Conservation (phyloP, 805 yeast genomes). For the Wickerhamomyces mucosus region DNA sequence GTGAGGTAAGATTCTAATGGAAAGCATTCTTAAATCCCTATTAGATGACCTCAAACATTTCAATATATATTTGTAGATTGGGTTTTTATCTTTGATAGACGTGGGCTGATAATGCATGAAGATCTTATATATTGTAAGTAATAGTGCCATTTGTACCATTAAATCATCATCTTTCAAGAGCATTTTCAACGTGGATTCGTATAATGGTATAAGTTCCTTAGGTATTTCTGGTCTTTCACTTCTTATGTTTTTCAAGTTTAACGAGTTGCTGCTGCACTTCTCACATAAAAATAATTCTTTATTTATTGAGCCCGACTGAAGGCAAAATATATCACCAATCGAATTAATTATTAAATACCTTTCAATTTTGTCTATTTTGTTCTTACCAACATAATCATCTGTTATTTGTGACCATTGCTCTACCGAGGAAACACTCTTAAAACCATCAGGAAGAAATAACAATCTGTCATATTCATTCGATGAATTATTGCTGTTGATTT, state of each 20-base stretch:
- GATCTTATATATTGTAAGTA: conserved; percentile 37
- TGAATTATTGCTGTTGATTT: no score
- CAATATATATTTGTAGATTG: conserved; percentile 32
- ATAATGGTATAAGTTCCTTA: conserved; percentile 1
- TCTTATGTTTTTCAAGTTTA: conserved; percentile 11
- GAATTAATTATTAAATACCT: conserved; percentile 23
- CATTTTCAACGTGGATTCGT: not conserved
- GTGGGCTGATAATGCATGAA: conserved; percentile 48
- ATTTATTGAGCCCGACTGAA: conserved; percentile 22
- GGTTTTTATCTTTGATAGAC: conserved; percentile 17
- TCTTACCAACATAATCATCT: no score
- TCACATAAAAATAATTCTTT: conserved; percentile 6
- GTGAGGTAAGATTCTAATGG: conserved; percentile 45
- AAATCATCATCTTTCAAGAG: conserved; percentile 8
- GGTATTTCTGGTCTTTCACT: conserved; percentile 23
- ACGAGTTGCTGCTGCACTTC: conserved; percentile 6
- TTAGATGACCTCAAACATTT: conserved; percentile 30
- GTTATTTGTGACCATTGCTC: conserved; percentile 2
- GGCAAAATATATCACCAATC: conserved; percentile 31
- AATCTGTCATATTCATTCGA: no score
- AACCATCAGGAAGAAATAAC: not conserved
- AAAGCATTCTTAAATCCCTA: conserved; percentile 47
- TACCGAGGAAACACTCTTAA: conserved; percentile 3
- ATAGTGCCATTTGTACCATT: conserved; percentile 31
- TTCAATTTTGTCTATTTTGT: conserved; percentile 1